phyloP scores from a whole-genome alignment of 2,329 filamentous ascomycete genomes.

The Talaromyces atroroseus region DNA sequence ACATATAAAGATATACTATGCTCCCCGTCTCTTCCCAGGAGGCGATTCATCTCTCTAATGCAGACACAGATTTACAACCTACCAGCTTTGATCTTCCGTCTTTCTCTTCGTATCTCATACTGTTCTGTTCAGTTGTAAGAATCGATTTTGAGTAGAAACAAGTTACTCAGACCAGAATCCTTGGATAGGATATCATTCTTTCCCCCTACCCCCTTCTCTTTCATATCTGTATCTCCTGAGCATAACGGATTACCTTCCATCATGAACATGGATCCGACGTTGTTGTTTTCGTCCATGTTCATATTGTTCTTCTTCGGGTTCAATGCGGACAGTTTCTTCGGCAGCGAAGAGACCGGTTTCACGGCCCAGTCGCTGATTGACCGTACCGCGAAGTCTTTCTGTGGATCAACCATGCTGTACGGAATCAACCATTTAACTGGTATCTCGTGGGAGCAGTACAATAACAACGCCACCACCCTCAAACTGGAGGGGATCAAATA shows the following conservation, averaged over 20 bases:
- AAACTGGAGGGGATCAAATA: not conserved
- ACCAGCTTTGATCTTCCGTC: not conserved
- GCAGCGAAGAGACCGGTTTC: not conserved
- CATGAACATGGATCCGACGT: conserved; percentile 3
- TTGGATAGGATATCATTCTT: not conserved
- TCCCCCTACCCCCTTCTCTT: not conserved
- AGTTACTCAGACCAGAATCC: not conserved
- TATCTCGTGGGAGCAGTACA: not conserved
- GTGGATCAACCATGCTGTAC: not conserved
- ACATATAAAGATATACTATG: not conserved
- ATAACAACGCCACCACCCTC: not conserved
- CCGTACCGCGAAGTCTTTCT: not conserved
- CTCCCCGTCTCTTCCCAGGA: not conserved
- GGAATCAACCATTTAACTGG: not conserved
- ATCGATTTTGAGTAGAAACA: not conserved
- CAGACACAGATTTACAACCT: not conserved
- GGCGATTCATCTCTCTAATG: not conserved
- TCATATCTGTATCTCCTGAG: not conserved
- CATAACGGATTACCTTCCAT: not conserved
- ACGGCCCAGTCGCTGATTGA: not conserved
- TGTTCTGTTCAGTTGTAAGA: not conserved
- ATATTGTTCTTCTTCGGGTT: conserved; percentile 9
- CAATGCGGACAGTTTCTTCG: not conserved
- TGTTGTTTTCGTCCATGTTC: not conserved
- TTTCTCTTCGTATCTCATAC: not conserved